These are phyloP conservation scores for Debaryomyces subglobosus DNA, from an alignment of 1,139 yeast genomes.

Conservation along the genomic window DNA sequence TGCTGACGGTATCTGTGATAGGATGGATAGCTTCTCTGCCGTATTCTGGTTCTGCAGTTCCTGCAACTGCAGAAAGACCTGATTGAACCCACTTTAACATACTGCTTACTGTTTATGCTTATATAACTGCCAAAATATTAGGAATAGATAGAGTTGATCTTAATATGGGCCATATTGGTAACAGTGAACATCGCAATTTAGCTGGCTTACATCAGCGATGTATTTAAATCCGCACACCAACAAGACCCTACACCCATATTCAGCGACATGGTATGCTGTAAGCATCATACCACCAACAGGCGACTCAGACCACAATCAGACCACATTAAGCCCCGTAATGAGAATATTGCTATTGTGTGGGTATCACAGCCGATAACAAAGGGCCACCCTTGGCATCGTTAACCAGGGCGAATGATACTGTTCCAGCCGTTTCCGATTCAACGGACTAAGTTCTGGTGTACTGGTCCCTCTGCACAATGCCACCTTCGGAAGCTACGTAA, in stretches of 20 bases:
- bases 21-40: constrained; percentile 91
- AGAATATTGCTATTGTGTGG: not conserved
- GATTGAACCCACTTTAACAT: constrained; percentile 90
- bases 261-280: too few species aligned
- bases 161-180: not conserved
- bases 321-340: not conserved
- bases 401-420: not conserved
- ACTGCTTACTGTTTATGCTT: constrained; percentile 1
- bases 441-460: not conserved
- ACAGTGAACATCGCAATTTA: constrained; percentile 4
- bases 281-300: not conserved
- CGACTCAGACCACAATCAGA: not conserved
- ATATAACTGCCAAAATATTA: not conserved
- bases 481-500: not conserved
- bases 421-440: not conserved
- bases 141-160: not conserved
- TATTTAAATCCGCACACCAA: not conserved
- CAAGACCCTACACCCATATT: not conserved
- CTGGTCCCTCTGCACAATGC: not conserved
- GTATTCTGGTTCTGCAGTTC: constrained; percentile 95
- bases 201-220: constrained; percentile 1
- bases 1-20: constrained; percentile 64
- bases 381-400: too few species aligned
- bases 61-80: constrained; percentile 90
- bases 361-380: too few species aligned